Evolutionary conservation across 1,139 yeast species (phyloP), one percentile per base, ranked within the genome.

Genomic region (Williopsis jadinii): DNA sequence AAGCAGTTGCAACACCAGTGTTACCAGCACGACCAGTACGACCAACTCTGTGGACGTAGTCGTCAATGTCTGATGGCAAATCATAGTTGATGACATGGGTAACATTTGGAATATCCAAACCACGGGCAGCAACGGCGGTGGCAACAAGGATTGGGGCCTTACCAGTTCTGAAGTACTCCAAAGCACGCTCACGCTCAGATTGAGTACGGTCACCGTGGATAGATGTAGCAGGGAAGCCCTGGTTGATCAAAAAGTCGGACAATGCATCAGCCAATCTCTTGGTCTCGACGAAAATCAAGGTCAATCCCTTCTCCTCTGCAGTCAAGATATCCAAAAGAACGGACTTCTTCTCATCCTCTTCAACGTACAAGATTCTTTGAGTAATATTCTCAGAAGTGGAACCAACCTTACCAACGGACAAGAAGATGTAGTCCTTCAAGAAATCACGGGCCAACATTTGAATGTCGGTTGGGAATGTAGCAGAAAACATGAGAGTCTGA

Each of bases 1-100:
- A 92, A 42, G 98, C 95, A 55, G 97, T 90, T 54, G 98, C 97
- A 59, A 85, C 75, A 84, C 98, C 98, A 52, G 84, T 81, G 73
- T 92, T 92, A 77, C 98, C 98, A 60, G 98, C 98, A 81, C 98
- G 95, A 70, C 98, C 98, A 60, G 98, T 92, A 83, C 98, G 94
- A 77, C 98, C 98, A 63, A 92, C 92, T 75, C 98, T 86, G 73
- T 92, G 98, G 51, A 92, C 98, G 64, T 92, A 92, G 69, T 92
- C 98, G 67, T 92, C 98, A 61, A 90, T 85, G 67, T 92, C 97
- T 62, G 86, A 75, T 62, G 98, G 98, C 66, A 92, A 76, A 64
- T 92, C 98, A 64, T 83, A 92, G 77, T 92, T 92, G 69, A 92
- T 84, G 61, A 92, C 98, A 64, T 90, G 97, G 36, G 95, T 84